phyloP scores from a whole-genome alignment of 2,329 filamentous ascomycete species.

The Lanzia echinophila region DNA sequence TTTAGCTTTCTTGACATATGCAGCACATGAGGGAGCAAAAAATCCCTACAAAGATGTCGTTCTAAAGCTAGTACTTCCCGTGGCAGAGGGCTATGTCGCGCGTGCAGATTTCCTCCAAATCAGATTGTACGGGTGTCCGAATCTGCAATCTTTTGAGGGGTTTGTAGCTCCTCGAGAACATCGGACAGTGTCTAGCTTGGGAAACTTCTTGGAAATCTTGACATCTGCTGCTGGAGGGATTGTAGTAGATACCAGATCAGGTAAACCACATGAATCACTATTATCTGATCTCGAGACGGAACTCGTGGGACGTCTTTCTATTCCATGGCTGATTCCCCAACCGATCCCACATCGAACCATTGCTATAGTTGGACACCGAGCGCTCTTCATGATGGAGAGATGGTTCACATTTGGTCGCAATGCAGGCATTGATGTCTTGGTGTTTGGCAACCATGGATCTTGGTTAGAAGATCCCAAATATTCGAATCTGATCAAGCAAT shows the following conservation, averaged over 20 bases:
- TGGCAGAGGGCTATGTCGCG: neutral
- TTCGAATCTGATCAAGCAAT: neutral
- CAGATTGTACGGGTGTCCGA: neutral
- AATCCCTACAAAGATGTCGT: neutral
- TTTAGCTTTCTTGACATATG: neutral
- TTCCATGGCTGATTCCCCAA: neutral
- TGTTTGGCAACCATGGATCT: neutral
- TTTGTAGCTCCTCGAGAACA: neutral
- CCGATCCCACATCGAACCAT: neutral
- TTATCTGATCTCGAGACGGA: neutral
- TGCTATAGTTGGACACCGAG: neutral
- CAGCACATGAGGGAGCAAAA: neutral
- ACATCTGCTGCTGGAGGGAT: neutral
- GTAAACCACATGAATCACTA: neutral
- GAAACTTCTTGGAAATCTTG: neutral
- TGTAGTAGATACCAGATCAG: neutral
- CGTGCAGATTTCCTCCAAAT: neutral
- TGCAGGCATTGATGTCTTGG: neutral
- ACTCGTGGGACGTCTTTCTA: neutral
- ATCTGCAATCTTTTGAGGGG: neutral
- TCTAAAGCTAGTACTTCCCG: neutral
- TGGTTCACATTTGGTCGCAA: neutral
- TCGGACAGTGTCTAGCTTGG: neutral
- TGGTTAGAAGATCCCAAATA: neutral
- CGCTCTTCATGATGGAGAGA: neutral